Conservation (phyloP, 116 monocot genomes). For the Dioscorea cayenensis region DNA sequence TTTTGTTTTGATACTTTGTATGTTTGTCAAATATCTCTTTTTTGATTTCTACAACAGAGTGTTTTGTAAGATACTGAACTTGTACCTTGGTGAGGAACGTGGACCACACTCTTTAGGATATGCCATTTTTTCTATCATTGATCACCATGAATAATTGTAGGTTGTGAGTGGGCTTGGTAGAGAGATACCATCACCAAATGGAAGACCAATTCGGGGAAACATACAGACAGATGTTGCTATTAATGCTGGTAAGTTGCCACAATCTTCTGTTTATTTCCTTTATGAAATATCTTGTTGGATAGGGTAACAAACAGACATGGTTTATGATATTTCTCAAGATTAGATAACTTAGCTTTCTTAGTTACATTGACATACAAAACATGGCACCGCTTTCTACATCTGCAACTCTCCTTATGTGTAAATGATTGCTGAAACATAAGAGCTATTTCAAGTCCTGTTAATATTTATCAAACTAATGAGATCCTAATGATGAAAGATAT, state of each 20-base stretch:
- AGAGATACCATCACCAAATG: conserved; percentile 90
- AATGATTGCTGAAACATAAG: not conserved
- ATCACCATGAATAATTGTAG: conserved; percentile 13
- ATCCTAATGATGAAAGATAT: not conserved
- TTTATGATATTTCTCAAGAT: too few relatives aligned
- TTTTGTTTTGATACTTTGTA: not conserved
- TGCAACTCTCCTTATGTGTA: not conserved
- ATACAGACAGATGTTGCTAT: conserved; percentile 93
- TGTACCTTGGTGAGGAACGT: not conserved
- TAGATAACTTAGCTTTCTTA: too few relatives aligned
- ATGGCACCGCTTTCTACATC: too few relatives aligned
- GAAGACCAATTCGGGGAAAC: conserved; percentile 76
- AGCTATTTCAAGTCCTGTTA: not conserved
- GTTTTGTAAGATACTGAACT: too few relatives aligned
- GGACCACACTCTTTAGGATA: not conserved
- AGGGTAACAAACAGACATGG: too few relatives aligned
- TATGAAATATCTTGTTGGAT: too few relatives aligned
- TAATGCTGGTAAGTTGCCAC: conserved; percentile 51
- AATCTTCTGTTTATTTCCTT: not conserved
- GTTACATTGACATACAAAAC: too few relatives aligned
- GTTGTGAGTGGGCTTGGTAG: conserved; percentile 89
- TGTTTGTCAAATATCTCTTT: not conserved
- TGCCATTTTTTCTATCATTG: not conserved
- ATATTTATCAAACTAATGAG: not conserved
- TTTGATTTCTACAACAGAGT: not conserved